Evolutionary conservation across 2,329 filamentous ascomycete species (phyloP), one percentile per base, ranked within the genome.

Genomic region (Alternaria burnsii): DNA sequence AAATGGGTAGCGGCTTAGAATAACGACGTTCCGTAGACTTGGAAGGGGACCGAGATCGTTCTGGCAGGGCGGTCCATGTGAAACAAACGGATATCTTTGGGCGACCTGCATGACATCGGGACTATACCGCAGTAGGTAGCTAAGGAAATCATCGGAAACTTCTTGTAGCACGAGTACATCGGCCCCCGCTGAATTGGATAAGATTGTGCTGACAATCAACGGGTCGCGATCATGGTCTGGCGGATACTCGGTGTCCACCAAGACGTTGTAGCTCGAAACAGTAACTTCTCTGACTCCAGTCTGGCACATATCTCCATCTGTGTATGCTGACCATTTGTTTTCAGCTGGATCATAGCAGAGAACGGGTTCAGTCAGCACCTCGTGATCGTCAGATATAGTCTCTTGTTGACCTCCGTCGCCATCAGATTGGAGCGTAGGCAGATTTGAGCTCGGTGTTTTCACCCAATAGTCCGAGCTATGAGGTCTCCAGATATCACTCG

Each of bases 131-230:
- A 90, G 82, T 0, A 91, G 77, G 58, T 82, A 83, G 0, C 82
- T 80, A 0, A 91, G 81, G 61, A 90, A 89, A 41, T 86, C 82
- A 62, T 90, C 88, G 0, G 87, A 89, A 1, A 90, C 85, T 75
- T 90, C 89, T 71, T 91, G 84, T 5, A 91, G 80, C 3, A 80
- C 74, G 1, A 83, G 55, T 20, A 83, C 65, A 55, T 81, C 77
- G 3, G 79, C 76, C 40, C 69, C 63, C 10, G 76, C 76, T 36
- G 66, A 61, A 5, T 76, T 56, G 0, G 74, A 75, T 12, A 78
- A 64, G 32, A 82, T 69, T 4, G 72, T 74, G 18, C 72, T 52
- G 24, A 80, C 60, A 20, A 83, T 63, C 20, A 77, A 67, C 5
- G 77, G 69, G 63, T 81, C 75, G 32, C 80, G 72, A 51, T 79